These are phyloP conservation scores for Neurospora sp. DNA, from an alignment of 495 filamentous ascomycete genomes.

Conservation along the genomic window DNA sequence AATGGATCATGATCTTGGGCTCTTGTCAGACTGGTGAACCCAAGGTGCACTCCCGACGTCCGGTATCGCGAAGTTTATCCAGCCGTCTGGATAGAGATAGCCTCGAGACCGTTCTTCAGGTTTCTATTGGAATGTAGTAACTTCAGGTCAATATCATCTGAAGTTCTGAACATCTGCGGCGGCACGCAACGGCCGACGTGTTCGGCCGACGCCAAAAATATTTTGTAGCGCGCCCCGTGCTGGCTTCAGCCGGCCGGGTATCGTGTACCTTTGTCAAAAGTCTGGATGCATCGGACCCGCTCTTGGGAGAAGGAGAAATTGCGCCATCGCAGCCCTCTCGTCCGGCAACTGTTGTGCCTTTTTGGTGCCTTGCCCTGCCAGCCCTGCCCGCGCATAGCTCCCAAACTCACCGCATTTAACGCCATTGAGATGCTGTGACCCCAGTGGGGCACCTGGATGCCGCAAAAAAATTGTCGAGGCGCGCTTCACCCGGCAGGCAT, in stretches of 20 bases:
- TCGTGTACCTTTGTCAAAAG: constrained; percentile 4
- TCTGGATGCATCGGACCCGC: constrained; percentile 6
- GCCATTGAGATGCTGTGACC: constrained; percentile 8
- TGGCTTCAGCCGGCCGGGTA: constrained; percentile 9
- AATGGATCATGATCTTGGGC: background rate
- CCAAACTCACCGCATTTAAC: constrained; percentile 11
- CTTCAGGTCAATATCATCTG: background rate
- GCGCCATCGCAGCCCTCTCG: constrained; percentile 21
- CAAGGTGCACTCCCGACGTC: background rate
- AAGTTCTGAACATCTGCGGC: background rate
- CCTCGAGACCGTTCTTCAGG: background rate
- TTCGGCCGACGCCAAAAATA: background rate
- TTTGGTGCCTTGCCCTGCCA: background rate
- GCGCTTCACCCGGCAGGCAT: background rate
- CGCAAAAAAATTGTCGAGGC: constrained; percentile 3
- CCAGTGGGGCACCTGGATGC: constrained; percentile 12
- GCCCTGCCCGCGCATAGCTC: constrained; percentile 1
- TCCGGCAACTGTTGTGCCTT: background rate
- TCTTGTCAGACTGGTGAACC: background rate
- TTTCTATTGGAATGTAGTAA: background rate
- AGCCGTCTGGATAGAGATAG: background rate
- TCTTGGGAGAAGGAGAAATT: constrained; percentile 14
- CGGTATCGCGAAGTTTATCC: background rate
- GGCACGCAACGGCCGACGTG: background rate
- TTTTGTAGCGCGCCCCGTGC: constrained; percentile 12